These are phyloP conservation scores for Alnus rubra DNA, from an alignment of 306 rosid genomes.

Conservation along the genomic window DNA sequence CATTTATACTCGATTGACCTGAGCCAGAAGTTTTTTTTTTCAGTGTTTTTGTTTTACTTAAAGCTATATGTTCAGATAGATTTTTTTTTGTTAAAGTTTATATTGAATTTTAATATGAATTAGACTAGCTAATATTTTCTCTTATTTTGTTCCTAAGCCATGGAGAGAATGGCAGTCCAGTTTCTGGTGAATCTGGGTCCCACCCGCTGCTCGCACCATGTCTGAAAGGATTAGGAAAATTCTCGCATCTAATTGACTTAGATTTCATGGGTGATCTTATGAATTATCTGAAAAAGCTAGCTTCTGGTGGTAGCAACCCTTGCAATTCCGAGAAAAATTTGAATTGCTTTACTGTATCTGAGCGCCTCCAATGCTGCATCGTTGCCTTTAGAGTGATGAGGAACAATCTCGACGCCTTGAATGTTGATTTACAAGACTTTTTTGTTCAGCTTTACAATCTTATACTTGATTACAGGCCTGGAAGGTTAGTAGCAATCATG, in stretches of 20 bases:
- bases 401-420: constrained; percentile 91
- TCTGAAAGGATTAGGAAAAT: constrained; percentile 89
- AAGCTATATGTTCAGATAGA: constrained; percentile 3
- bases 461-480: constrained; percentile 87
- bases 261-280: too few relatives aligned
- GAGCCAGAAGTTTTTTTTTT: not conserved
- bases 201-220: constrained; percentile 84
- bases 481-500: constrained; percentile 59
- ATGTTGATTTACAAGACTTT: constrained; percentile 91
- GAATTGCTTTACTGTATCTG: constrained; percentile 67
- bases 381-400: constrained; percentile 95
- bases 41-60: not conserved
- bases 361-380: constrained; percentile 90
- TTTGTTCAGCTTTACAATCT: constrained; percentile 89
- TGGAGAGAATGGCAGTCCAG: constrained; percentile 43
- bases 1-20: not conserved
- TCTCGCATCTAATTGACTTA: constrained; percentile 28
- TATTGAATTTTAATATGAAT: constrained; percentile 21
- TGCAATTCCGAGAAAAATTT: constrained; percentile 43
- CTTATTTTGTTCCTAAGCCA: constrained; percentile 49
- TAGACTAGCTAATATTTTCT: constrained; percentile 28
- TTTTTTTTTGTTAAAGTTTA: not conserved
- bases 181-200: constrained; percentile 45
- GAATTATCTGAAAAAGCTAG: constrained; percentile 61
- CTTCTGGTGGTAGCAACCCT: constrained; percentile 54